These are phyloP conservation scores for Corynespora cassiicola DNA, from an alignment of 2,329 filamentous ascomycete genomes.

Conservation along the genomic window DNA sequence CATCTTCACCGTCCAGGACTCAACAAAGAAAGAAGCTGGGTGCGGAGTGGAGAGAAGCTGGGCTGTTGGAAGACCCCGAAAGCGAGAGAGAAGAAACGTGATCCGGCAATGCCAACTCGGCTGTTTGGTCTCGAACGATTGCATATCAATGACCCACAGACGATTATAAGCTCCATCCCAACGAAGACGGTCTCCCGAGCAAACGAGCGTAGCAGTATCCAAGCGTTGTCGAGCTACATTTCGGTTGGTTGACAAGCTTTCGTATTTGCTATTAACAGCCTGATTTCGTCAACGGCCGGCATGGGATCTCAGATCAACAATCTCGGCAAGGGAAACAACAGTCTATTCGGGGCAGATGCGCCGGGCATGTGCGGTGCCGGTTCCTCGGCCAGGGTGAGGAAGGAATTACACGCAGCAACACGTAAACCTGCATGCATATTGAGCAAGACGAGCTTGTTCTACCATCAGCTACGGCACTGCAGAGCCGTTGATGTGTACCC, in stretches of 20 bases:
- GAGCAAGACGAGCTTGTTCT: not conserved
- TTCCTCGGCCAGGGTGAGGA: not conserved
- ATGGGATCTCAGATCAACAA: conserved; percentile 9
- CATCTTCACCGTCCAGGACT: too few relatives aligned
- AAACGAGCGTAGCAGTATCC: not conserved
- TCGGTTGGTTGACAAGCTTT: conserved; percentile 21
- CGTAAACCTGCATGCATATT: not conserved
- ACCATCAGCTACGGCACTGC: conserved; percentile 1
- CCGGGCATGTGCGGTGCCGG: not conserved
- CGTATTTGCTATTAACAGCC: conserved; percentile 15
- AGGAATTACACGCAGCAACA: not conserved
- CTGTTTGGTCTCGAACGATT: too few relatives aligned
- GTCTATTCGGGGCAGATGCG: conserved; percentile 12
- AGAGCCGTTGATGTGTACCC: conserved; percentile 1
- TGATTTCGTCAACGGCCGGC: conserved; percentile 19
- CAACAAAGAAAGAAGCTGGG: too few relatives aligned
- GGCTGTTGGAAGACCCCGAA: too few relatives aligned
- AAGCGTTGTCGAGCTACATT: conserved; percentile 8
- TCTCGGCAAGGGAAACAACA: conserved; percentile 13
- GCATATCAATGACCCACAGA: not conserved
- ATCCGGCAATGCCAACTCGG: too few relatives aligned
- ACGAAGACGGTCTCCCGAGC: not conserved
- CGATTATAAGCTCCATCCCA: not conserved
- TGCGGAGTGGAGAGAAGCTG: too few relatives aligned
- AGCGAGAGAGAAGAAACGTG: too few relatives aligned